These are phyloP conservation scores for Talaromyces amestolkiae DNA, from an alignment of 2,329 filamentous ascomycete genomes.

Conservation along the genomic window DNA sequence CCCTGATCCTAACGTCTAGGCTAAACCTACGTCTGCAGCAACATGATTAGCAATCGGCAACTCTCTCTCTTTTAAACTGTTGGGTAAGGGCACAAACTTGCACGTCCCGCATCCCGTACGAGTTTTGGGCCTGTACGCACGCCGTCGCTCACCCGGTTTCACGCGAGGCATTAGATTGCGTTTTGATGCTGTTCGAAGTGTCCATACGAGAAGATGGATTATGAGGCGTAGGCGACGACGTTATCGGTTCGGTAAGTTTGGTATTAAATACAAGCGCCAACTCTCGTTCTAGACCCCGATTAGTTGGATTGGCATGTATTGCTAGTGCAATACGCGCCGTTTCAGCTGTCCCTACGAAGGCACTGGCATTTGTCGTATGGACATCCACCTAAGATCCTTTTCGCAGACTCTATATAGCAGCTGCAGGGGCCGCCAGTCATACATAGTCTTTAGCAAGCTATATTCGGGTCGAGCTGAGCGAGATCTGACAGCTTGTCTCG, in stretches of 20 bases:
- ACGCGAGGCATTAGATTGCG: constrained; percentile 9
- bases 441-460: no score
- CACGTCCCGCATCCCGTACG: constrained; percentile 14
- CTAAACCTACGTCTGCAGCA: not conserved
- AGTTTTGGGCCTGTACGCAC: constrained; percentile 13
- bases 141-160: constrained; percentile 12
- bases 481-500: no score
- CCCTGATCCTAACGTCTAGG: not conserved
- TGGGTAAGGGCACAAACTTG: constrained; percentile 9
- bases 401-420: no score
- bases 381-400: not conserved
- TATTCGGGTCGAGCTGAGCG: not conserved
- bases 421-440: no score
- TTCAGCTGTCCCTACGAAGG: constrained; percentile 1
- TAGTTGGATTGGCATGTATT: not conserved
- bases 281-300: not conserved
- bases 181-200: not conserved
- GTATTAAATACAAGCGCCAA: not conserved
- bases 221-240: not conserved
- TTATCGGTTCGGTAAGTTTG: not conserved
- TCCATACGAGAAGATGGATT: constrained; percentile 7
- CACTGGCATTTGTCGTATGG: not conserved
- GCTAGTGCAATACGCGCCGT: not conserved
- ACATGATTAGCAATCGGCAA: not conserved
- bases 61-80: not conserved